A percentile compares a stretch with the other conserved stretches of the same genome.
These are phyloP conservation scores for Phialemoniopsis sp. DNA, from an alignment of 2,329 filamentous ascomycete species.

Conservation along the genomic window DNA sequence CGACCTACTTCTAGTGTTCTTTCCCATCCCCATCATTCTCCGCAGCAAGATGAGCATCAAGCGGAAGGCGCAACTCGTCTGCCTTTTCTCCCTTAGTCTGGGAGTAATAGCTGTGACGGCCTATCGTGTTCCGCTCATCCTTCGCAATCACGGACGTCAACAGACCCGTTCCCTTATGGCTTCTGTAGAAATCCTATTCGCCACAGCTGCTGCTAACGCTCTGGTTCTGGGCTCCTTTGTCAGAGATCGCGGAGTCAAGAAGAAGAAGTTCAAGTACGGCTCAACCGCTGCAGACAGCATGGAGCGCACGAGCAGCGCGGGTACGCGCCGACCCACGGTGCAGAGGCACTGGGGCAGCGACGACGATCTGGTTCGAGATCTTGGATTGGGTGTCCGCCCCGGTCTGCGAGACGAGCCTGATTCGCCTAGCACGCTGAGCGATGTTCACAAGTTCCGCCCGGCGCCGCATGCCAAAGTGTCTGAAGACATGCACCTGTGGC, in stretches of 20 bases:
- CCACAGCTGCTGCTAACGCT: conserved; percentile 81
- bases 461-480: conserved; percentile 26
- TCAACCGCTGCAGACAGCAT: conserved; percentile 60
- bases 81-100: conserved; percentile 82
- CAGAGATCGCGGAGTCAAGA: conserved; percentile 85
- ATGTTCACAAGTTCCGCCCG: conserved; percentile 20
- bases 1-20: conserved; percentile 80
- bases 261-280: conserved; percentile 71
- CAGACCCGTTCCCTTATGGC: conserved; percentile 86
- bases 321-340: conserved; percentile 41
- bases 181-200: conserved; percentile 85
- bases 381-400: conserved; percentile 66
- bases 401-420: conserved; percentile 38
- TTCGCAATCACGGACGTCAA: conserved; percentile 67
- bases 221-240: conserved; percentile 91
- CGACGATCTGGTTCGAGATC: conserved; percentile 77
- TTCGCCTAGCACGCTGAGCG: conserved; percentile 8
- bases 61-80: conserved; percentile 73
- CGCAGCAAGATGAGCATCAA: conserved; percentile 71
- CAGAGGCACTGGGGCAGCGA: conserved; percentile 81
- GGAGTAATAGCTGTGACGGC: conserved; percentile 75
- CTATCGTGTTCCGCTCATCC: conserved; percentile 77
- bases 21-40: conserved; percentile 85
- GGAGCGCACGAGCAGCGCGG: conserved; percentile 34
- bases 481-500: conserved; percentile 40